These are phyloP conservation scores for Rugosomyces carneus DNA, from an alignment of 1,284 basidiomycete species.

Conservation along the genomic window DNA sequence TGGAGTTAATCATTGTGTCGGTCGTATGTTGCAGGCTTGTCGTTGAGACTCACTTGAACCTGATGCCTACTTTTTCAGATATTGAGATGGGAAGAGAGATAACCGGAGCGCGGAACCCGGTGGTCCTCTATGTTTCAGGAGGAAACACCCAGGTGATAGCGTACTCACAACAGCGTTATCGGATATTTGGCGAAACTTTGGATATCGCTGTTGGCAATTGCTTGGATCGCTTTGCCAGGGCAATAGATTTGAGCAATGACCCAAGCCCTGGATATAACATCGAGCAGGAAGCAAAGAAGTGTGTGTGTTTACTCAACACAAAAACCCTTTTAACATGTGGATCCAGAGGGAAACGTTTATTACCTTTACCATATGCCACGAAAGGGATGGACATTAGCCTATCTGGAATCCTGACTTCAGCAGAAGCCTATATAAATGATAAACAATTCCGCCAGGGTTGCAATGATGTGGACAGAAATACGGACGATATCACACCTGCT, in stretches of 20 bases:
- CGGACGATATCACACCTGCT: conserved; percentile 76
- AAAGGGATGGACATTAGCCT: conserved; percentile 99
- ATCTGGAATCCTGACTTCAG: conserved; percentile 86
- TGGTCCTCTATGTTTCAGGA: conserved; percentile 97
- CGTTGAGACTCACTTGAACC: background rate
- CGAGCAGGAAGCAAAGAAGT: conserved; percentile 93
- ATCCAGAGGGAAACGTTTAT: conserved; percentile 64
- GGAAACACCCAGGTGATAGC: conserved; percentile 99
- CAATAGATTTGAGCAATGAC: conserved; percentile 95
- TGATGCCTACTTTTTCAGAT: conserved; percentile 47
- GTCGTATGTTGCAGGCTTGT: conserved; percentile 58
- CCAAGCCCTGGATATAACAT: conserved; percentile 99
- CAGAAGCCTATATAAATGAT: conserved; percentile 84
- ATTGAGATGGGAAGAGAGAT: conserved; percentile 99
- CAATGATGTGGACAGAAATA: conserved; percentile 31
- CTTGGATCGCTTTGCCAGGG: conserved; percentile 93
- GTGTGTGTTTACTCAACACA: conserved; percentile 21
- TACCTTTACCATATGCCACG: conserved; percentile 90
- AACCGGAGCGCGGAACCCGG: conserved; percentile 90
- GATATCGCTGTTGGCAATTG: conserved; percentile 99
- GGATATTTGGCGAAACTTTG: conserved; percentile 98
- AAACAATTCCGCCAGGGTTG: conserved; percentile 58
- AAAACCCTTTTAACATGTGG: conserved; percentile 14
- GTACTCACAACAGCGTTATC: conserved; percentile 94
- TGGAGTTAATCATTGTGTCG: conserved; percentile 98